Evolutionary conservation across 345 rosid genomes (phyloP).

Genomic region (Acer campestre): DNA sequence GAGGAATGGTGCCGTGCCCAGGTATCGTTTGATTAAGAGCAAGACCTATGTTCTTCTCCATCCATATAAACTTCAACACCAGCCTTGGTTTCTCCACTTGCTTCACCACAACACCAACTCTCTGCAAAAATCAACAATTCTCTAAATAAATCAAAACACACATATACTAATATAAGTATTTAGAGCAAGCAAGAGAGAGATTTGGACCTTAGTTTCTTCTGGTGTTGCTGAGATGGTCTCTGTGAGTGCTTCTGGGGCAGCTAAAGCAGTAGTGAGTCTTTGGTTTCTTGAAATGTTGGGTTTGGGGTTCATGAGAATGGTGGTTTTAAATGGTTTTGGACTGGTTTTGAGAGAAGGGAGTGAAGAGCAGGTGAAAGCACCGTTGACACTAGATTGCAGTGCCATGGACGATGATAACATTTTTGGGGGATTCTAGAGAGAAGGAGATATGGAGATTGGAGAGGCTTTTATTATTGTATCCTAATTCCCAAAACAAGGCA

Average conservation of each 20-base stretch:
- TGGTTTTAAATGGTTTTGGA: constrained; percentile 16
- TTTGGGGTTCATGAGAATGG: constrained; percentile 12
- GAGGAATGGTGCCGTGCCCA: constrained; percentile 71
- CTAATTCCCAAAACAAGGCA: constrained; percentile 5
- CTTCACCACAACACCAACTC: constrained; percentile 38
- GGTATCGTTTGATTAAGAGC: constrained; percentile 71
- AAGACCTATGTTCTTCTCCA: constrained; percentile 86
- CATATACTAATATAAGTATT: not conserved
- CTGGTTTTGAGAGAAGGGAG: constrained; percentile 26
- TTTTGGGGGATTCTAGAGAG: not conserved
- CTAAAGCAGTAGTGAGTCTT: constrained; percentile 32
- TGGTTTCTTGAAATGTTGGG: constrained; percentile 33
- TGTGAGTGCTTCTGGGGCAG: constrained; percentile 50
- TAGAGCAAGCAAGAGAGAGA: not conserved
- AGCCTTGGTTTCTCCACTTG: constrained; percentile 60
- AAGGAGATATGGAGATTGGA: not conserved
- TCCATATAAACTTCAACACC: constrained; percentile 81
- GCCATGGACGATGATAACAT: constrained; percentile 58
- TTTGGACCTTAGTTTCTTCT: constrained; percentile 35
- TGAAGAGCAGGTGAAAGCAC: constrained; percentile 27
- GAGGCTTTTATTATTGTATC: not conserved
- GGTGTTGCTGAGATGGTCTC: constrained; percentile 23
- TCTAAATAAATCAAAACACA: not conserved
- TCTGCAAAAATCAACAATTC: constrained; percentile 30
- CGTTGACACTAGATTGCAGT: constrained; percentile 29